Evolutionary conservation across 1,284 basidiomycete genomes (phyloP).

Genomic region (Lentinula novae-zelandiae): DNA sequence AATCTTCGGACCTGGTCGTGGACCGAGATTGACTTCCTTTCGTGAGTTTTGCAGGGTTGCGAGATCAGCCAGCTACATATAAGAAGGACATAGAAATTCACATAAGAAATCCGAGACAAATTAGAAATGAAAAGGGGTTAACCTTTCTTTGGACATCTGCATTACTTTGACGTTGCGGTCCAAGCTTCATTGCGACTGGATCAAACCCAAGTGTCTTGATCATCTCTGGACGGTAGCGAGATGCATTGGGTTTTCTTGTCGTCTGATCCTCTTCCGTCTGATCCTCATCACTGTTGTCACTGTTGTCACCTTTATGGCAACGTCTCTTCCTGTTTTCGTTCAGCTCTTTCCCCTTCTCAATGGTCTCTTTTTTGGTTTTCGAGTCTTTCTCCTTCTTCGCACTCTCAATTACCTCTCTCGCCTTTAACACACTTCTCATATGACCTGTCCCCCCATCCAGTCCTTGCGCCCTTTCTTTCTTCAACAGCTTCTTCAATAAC

Average conservation of each 20-base stretch:
- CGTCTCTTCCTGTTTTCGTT: constrained; percentile 24
- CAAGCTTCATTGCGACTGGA: constrained; percentile 42
- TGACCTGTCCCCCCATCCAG: constrained; percentile 37
- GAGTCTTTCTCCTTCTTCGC: constrained; percentile 23
- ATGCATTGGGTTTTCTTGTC: constrained; percentile 25
- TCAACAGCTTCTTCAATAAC: constrained; percentile 54
- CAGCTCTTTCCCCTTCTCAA: constrained; percentile 13
- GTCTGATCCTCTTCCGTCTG: constrained; percentile 3
- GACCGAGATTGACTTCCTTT: constrained; percentile 44
- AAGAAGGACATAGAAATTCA: not conserved
- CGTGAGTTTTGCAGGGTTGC: constrained; percentile 43
- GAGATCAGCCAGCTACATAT: constrained; percentile 45
- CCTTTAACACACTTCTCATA: constrained; percentile 50
- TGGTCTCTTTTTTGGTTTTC: constrained; percentile 19
- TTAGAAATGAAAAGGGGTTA: constrained; percentile 4
- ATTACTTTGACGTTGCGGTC: constrained; percentile 19
- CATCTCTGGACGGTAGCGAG: constrained; percentile 57
- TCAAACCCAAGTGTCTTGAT: constrained; percentile 74
- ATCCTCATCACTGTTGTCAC: constrained; percentile 12
- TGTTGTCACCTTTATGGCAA: constrained; percentile 12
- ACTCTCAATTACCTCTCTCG: constrained; percentile 40
- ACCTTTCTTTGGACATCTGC: constrained; percentile 56
- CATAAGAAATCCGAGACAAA: not conserved
- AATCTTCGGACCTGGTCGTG: constrained; percentile 50
- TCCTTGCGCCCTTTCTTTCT: constrained; percentile 42